Base-by-base conservation (phyloP, 352 stramenopile genomes). In the Pythium utonaiense region DNA sequence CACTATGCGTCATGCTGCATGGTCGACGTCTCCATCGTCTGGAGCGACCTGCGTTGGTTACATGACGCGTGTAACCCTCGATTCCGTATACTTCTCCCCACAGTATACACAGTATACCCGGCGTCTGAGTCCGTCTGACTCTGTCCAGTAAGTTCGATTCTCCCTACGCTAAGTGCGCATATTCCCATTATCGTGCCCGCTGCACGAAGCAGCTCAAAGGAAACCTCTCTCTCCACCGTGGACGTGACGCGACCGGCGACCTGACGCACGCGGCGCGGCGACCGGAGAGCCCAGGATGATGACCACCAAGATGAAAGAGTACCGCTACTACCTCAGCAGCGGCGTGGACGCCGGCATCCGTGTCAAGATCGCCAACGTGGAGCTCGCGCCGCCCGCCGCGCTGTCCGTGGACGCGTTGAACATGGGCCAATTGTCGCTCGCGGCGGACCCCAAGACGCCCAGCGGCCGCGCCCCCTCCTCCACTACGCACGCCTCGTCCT, bases 321-420 rank as follows among this genome's bases (percentile, higher is more conserved):
- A 95, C 62, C 83, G 83, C 55, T 95, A 95, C 70, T 95, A 93
- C 69, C 66, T 95, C 33, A 95, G 86, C 70, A 93, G 83, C 60
- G 80, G 83, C 64, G 81, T 93, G 59, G 87, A 85, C 69, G 83
- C 75, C 47, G 74, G 70, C 62, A 89, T 95, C 64, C 83, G 77
- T 47, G 70, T 95, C 70, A 91, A 91, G 59, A 74, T 95, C 60
- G 91, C 83, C 51, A 59, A 80, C 9, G 57, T 95, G 36, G 86
- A 95, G 54, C 69, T 95, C 22, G 74, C 81, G 17, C 81, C 84
- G 6, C 55, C 78, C 13, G 45, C 19, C 19, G 30, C 44, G 8
- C 38, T 69, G n/a, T 50, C 52, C 2, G 48, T 54, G 16, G 57
- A 63, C 51, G 28, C 48, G 42, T 30, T 61, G 40, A 44, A 54